Percentiles rank a stretch among this genome's conserved stretches.
Conservation (phyloP, 2,329 filamentous ascomycete species). For the Fusarium xyrophilum region DNA sequence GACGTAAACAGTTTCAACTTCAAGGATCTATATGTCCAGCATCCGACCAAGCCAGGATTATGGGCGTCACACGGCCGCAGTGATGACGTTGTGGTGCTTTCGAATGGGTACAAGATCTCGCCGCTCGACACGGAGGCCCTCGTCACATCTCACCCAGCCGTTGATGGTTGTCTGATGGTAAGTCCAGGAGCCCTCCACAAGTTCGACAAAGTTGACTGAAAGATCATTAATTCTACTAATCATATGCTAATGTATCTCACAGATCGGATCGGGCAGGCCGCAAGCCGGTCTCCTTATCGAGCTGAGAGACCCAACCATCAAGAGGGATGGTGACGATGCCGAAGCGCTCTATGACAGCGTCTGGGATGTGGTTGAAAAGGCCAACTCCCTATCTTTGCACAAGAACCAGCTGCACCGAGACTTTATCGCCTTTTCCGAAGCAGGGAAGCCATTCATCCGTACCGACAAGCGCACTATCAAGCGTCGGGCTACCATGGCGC, state of each 20-base stretch:
- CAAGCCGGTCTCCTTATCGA: slow-evolving; percentile 42
- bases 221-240: too few relatives aligned
- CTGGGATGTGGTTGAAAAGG: slow-evolving; percentile 53
- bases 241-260: background rate
- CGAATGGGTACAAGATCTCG: slow-evolving; percentile 45
- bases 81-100: slow-evolving; percentile 43
- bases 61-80: slow-evolving; percentile 44
- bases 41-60: slow-evolving; percentile 39
- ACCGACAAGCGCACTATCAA: slow-evolving; percentile 57
- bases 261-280: slow-evolving; percentile 32
- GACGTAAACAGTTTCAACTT: slow-evolving; percentile 40
- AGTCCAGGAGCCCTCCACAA: background rate
- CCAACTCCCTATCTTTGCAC: slow-evolving; percentile 50
- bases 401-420: slow-evolving; percentile 52
- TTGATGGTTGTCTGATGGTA: slow-evolving; percentile 38
- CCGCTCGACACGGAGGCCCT: slow-evolving; percentile 42
- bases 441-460: slow-evolving; percentile 52
- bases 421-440: slow-evolving; percentile 51
- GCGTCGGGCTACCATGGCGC: slow-evolving; percentile 48
- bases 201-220: too few relatives aligned
- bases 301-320: slow-evolving; percentile 32
- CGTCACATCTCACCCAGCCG: slow-evolving; percentile 37
- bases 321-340: slow-evolving; percentile 19
- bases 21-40: slow-evolving; percentile 43
- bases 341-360: slow-evolving; percentile 49